Conservation (phyloP, 2,329 filamentous ascomycete genomes). For the Hypoxylon sp. region DNA sequence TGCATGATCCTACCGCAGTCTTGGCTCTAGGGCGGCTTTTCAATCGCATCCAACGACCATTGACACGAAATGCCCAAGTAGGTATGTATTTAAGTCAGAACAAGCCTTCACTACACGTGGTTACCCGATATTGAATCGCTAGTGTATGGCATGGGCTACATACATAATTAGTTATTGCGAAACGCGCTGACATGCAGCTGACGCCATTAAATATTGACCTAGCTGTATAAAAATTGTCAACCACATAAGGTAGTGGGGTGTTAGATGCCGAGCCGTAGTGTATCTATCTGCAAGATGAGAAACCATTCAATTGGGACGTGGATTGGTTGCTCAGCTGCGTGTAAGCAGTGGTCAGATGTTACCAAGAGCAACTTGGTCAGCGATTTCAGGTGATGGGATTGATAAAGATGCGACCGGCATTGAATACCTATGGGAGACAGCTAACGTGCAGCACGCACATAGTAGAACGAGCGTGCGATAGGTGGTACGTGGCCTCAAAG, state of each 20-base stretch:
- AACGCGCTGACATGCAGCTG: slow-evolving; percentile 32
- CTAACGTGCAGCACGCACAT: too few relatives aligned
- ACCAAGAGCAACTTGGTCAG: slow-evolving; percentile 5
- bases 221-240: slow-evolving; percentile 18
- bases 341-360: slow-evolving; percentile 5
- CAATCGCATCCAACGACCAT: too few relatives aligned
- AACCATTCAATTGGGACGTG: slow-evolving; percentile 25
- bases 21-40: too few relatives aligned
- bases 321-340: slow-evolving; percentile 16
- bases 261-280: slow-evolving; percentile 7
- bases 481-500: slow-evolving; percentile 34
- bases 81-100: slow-evolving; percentile 15
- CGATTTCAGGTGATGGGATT: slow-evolving; percentile 2
- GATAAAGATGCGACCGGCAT: slow-evolving; percentile 19
- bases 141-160: slow-evolving; percentile 12
- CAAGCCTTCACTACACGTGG: slow-evolving; percentile 16
- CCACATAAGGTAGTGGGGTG: slow-evolving; percentile 3
- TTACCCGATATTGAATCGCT: slow-evolving; percentile 12
- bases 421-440: too few relatives aligned
- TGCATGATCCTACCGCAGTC: slow-evolving; percentile 25
- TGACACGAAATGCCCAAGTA: too few relatives aligned
- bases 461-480: too few relatives aligned
- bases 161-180: slow-evolving; percentile 1
- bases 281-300: slow-evolving; percentile 17
- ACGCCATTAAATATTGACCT: slow-evolving; percentile 22